Base-by-base conservation (phyloP, 164 flowering plant genomes). In the Pachysandra terminalis region DNA sequence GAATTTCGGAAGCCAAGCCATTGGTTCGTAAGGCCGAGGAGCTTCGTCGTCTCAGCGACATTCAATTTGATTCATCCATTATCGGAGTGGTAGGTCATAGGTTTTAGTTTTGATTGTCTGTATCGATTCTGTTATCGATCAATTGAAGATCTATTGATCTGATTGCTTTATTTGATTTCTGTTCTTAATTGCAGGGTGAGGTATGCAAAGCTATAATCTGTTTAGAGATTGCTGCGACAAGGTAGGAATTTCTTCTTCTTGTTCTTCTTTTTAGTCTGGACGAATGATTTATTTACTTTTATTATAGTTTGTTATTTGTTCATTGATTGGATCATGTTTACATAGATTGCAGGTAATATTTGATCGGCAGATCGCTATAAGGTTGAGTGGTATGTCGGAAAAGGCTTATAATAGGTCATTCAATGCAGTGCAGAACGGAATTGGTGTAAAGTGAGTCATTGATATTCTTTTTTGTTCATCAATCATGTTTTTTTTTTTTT, bases 311-410 rank as follows among this genome's bases (percentile, higher is more conserved):
- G 40, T 32, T 24, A 63, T 17, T n/a, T 67, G 63, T 27, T 27
- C 64, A 55, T 17, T n/a, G n/a, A 19, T 52, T 55, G 41, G 24
- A 63, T 54, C 41, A 24, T 13, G 17, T n/a, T 14, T 59, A 15
- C 80, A 49, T 62, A 95, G 98, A 68, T 67, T 75, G 58, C 83
- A 93, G 57, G 84, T 83, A 22, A 40, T 89, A 17, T 89, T 96
- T 57, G 90, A 93, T 71, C 81, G 95, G 19, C 83, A 81, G 28
- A 57, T 17, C 15, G 99, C 95, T 9, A 79, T 93, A 1, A 84
- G 61, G 70, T 59, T 92, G 80, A 90, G 98, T 75, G 99, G 99
- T 74, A 82, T 96, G 97, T 87, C 98, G 0, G 99, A 96, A 74
- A 93, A 85, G 83, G 98, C 96, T 22, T 96, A 93, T 64, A 88